Evolutionary conservation across 2,329 filamentous ascomycete species (phyloP), one percentile per base, ranked within the genome.

Genomic region (Colletotrichum sp.): DNA sequence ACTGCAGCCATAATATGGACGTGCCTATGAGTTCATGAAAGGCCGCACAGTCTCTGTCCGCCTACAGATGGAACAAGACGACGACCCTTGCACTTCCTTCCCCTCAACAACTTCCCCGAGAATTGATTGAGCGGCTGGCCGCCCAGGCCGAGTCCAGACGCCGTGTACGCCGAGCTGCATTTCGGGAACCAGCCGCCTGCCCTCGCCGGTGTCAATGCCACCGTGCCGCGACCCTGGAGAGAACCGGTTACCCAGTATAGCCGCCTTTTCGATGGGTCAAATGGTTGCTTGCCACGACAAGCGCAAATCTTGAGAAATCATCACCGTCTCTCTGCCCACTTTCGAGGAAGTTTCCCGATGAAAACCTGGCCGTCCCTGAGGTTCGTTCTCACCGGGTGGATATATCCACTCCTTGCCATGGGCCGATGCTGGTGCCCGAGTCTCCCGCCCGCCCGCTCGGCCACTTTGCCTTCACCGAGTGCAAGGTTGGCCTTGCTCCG

Each of bases 401-500:
- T 76, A 74, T 61, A 61, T 65, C 59, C 65, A 76, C 74, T 74
- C 57, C 65, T 65, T 52, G 65, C 65, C 65, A 69, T 60, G 60
- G 71, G 70, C 70, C 59, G 64, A 76, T 69, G 74, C 70, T 74
- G 48, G 34, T 48, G 66, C 65, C 70, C 64, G 59, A 48, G 24
- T 75, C 12, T 73, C 63, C 69, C 64, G 59, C 36, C 72, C 55
- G 63, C 63, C 70, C 67, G 67, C 55, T 61, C 70, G 57, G 55
- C 70, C 70, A 64, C 63, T 39, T 52, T 67, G 39, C 32, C 69
- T 67, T 68, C 34, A 71, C 74, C 74, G 74, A 70, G 66, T 70
- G 70, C 76, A 77, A 70, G 76, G 74, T 65, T 76, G 39, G 39
- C 66, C 71, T 75, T 70, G 71, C 59, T 61, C 36, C 66, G 74